Percentiles rank a stretch among this genome's conserved stretches.
Evolutionary conservation across 2,329 filamentous ascomycete genomes (phyloP).

Genomic region (Didymella sp.): DNA sequence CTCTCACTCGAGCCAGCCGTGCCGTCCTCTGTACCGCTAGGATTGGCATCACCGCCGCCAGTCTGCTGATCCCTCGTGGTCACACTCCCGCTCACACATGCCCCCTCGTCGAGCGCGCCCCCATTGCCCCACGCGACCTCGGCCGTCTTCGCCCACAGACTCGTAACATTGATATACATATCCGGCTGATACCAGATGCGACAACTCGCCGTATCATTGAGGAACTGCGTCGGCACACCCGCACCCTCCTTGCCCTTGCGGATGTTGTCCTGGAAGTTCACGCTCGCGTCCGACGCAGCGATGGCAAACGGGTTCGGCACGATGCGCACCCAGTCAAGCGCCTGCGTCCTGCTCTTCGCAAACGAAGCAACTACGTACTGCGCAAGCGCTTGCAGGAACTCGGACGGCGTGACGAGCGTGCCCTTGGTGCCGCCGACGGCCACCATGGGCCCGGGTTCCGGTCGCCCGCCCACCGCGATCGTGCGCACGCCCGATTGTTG

Average conservation of each 20-base stretch:
- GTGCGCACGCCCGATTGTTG: conserved; percentile 53
- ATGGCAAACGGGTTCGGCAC: conserved; percentile 39
- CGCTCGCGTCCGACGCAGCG: conserved; percentile 28
- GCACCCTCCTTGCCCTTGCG: conserved; percentile 39
- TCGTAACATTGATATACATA: conserved; percentile 60
- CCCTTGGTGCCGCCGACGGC: conserved; percentile 56
- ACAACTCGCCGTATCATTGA: conserved; percentile 67
- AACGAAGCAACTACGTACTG: conserved; percentile 30
- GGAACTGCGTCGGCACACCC: conserved; percentile 63
- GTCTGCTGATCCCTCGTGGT: conserved; percentile 37
- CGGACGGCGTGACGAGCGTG: conserved; percentile 42
- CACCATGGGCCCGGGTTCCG: conserved; percentile 51
- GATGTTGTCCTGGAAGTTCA: conserved; percentile 53
- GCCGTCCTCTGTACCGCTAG: conserved; percentile 18
- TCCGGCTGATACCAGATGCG: conserved; percentile 64
- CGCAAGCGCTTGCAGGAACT: conserved; percentile 34
- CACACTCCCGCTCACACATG: conserved; percentile 41
- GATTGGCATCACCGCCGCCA: conserved; percentile 35
- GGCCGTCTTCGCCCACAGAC: conserved; percentile 58
- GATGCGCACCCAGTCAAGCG: conserved; percentile 29
- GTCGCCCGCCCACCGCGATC: conserved; percentile 53
- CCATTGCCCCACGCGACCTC: conserved; percentile 40
- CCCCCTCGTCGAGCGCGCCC: conserved; percentile 35
- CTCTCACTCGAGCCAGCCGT: conserved; percentile 17
- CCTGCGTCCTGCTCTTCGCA: conserved; percentile 21